Base-by-base conservation (phyloP, 2,329 filamentous ascomycete genomes). In the Trichoderma sp. region DNA sequence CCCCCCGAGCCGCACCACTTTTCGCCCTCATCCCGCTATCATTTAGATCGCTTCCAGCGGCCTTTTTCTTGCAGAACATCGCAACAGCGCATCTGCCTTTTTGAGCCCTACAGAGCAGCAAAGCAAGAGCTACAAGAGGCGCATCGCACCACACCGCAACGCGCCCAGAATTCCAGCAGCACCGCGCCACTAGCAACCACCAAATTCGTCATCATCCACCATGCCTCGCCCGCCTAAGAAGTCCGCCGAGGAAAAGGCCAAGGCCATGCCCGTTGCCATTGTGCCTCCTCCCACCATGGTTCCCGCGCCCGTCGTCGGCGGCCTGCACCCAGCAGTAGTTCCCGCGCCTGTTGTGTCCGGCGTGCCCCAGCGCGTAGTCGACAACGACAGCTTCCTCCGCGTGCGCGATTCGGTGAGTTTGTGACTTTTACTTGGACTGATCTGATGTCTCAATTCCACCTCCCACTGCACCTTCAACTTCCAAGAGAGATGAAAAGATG, bases 351-450 rank as follows among this genome's bases (percentile, higher is more conserved):
- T 73, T 40, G 66, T 74, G 47, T 69, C 72, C 49, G 70, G 72
- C 29, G 63, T 74, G 57, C 72, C 75, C 62, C 75, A 78, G 71
- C 79, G 78, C 69, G 76, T 83, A 53, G 87, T 92, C 72, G 88
- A 93, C 71, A 85, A 91, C 69, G 90, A 93, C 70, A 91, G 92
- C 79, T 95, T 95, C 79, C 86, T 92, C 71, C 86, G 90, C 77
- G 93, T 94, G 60, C 88, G 93, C 76, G 93, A 96, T 79, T 90
- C 89, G 78, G 93, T 96, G 89, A 87, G 92, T 83, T 69, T 66
- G 33, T 53, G 6, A n/a, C 40, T 68, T 58, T 8, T 7, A 53
- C n/a, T 19, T n/a, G 19, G 1, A 19, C 27, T 19, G 7, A 21
- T 27, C 29, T 43, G 33, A 35, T 35, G 13, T 10, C 4, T 55